Conservation (phyloP, 352 stramenopile species). For the Globisporangium megalacanthum region DNA sequence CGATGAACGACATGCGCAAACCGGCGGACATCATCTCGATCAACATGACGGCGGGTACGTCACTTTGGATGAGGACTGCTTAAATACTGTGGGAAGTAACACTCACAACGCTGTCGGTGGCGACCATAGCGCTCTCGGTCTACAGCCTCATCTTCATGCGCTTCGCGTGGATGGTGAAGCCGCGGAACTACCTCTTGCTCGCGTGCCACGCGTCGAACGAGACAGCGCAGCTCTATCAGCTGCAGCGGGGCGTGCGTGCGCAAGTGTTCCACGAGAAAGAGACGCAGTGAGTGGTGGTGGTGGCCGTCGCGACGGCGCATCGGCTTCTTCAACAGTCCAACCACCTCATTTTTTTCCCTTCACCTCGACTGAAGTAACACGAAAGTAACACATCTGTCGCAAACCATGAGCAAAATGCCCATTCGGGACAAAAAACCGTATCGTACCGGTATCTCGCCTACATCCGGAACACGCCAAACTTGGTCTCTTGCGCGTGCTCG, state of each 20-base stretch:
- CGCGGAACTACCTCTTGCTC: constrained; percentile 83
- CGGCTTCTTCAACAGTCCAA: too few species aligned
- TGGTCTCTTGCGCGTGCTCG: constrained; percentile 73
- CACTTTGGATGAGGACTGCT: not conserved
- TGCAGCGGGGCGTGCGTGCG: constrained; percentile 52
- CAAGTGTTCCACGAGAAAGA: constrained; percentile 30
- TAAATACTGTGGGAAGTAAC: too few species aligned
- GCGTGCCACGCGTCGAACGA: constrained; percentile 83
- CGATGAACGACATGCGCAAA: constrained; percentile 28
- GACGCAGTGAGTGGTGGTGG: constrained; percentile 10
- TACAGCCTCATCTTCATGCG: constrained; percentile 89
- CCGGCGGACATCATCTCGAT: constrained; percentile 78
- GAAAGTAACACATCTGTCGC: too few species aligned
- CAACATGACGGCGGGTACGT: constrained; percentile 78
- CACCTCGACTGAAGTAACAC: too few species aligned
- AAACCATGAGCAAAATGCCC: too few species aligned
- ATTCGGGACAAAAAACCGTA: too few species aligned
- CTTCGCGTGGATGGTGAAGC: constrained; percentile 87
- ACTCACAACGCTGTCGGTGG: constrained; percentile 48
- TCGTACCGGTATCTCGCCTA: constrained; percentile 30
- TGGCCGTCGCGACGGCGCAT: too few species aligned
- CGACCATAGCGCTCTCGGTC: constrained; percentile 49
- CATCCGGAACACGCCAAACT: constrained; percentile 97
- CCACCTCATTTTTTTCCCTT: too few species aligned
- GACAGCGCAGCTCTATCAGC: constrained; percentile 74